Conservation (phyloP, 2,329 filamentous ascomycete species). For the Thielaviopsis euricoi region DNA sequence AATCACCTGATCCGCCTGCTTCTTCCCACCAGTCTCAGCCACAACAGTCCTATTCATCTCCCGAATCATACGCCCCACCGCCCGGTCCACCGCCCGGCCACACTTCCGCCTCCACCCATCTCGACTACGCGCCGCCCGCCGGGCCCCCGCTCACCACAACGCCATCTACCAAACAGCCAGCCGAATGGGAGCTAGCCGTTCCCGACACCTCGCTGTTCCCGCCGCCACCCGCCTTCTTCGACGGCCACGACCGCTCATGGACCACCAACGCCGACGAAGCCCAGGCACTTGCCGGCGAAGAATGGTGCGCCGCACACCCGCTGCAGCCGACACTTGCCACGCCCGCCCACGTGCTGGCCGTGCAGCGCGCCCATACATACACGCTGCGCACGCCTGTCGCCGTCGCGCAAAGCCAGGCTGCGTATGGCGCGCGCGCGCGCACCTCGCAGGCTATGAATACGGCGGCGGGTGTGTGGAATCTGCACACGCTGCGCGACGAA, state of each 20-base stretch:
- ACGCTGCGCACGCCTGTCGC: constrained; percentile 21
- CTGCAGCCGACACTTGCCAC: constrained; percentile 36
- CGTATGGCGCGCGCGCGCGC: constrained; percentile 29
- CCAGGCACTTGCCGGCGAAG: constrained; percentile 46
- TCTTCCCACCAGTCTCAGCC: constrained; percentile 4
- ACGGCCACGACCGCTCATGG: constrained; percentile 45
- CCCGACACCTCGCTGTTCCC: constrained; percentile 59
- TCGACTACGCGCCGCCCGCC: constrained; percentile 19
- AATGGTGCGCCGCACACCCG: constrained; percentile 47
- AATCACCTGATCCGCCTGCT: constrained; percentile 17
- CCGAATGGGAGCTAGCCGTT: constrained; percentile 46
- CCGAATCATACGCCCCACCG: constrained; percentile 16
- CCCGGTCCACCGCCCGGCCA: constrained; percentile 18
- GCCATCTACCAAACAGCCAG: constrained; percentile 14
- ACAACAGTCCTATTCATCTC: not conserved
- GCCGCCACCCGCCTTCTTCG: constrained; percentile 52
- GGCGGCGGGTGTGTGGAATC: constrained; percentile 35
- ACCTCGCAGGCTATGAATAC: constrained; percentile 22
- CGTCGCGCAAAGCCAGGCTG: constrained; percentile 22
- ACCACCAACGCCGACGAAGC: constrained; percentile 51
- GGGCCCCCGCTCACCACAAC: constrained; percentile 20
- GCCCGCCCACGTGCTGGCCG: constrained; percentile 16
- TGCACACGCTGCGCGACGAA: constrained; percentile 24
- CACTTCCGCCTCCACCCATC: constrained; percentile 2
- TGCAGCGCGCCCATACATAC: constrained; percentile 34